Base-by-base conservation (phyloP, 208 protist genomes). In the Leptomonas pyrrhocoris region DNA sequence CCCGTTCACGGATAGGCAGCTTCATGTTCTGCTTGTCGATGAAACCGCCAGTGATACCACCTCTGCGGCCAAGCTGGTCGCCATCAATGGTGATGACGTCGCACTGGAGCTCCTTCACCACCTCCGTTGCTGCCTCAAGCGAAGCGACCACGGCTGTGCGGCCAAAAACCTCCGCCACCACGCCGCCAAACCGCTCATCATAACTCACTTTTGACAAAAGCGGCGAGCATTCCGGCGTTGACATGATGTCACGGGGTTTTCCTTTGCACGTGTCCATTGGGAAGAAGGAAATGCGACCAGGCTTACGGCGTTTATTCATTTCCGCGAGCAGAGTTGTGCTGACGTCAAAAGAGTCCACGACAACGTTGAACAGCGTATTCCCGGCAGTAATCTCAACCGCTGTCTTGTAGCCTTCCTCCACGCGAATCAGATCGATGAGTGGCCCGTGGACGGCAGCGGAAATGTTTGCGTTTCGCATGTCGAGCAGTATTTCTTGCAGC, bases 221-320 rank as follows among this genome's bases (percentile, higher is more conserved):
- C 49, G 91, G 84, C 6, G 70, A 83, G 21, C 76, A 86, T 13
- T 92, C 91, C 0, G 83, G 77, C 12, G 86, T 89, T 6, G 81
- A 71, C 28, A 69, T 70, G 66, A 98, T 86, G 21, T 65, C 55
- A 5, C 58, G 46, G 0, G 80, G 46, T 16, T 58, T 71, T n/a
- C 76, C 83, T 11, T 77, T 83, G 73, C 97, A 85, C 21, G 88
- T 92, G 77, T 99, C 98, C 38, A 99, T 78, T 2, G 98, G 98
- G 56, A 99, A 95, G 77, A 99, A 99, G 0, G 98, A 97, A 25
- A 99, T 86, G 25, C 98, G 86, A 9, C 98, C 98, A 19, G 83
- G 83, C 56, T 93, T 95, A 31, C 82, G 84, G 0, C 77, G 51
- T 43, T 82, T 78, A 58, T 98, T 97, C 79, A 99, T 96, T 38